These are phyloP conservation scores for Entomortierella chlamydospora DNA, from an alignment of 192 early-diverging fungal genomes.

Conservation along the genomic window DNA sequence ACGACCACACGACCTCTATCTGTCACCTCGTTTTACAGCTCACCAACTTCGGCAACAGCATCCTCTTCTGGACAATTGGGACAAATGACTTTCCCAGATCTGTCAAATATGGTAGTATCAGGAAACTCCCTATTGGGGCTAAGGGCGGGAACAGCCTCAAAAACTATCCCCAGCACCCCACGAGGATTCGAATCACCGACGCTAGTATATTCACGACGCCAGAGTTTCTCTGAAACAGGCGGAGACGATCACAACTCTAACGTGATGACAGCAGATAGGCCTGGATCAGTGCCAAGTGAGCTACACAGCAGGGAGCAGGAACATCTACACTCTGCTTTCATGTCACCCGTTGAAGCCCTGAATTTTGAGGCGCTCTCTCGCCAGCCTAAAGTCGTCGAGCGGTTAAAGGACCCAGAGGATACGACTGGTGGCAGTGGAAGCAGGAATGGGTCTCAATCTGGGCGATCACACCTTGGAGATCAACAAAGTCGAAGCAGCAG, in stretches of 20 bases:
- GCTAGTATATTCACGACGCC: slow-evolving; percentile 28
- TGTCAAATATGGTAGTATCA: slow-evolving; percentile 32
- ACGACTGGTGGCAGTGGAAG: background rate
- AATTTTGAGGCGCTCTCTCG: slow-evolving; percentile 35
- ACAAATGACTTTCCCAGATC: slow-evolving; percentile 36
- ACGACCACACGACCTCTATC: slow-evolving; percentile 27
- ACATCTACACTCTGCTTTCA: slow-evolving; percentile 9
- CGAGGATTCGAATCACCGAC: slow-evolving; percentile 49
- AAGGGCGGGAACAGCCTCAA: slow-evolving; percentile 35
- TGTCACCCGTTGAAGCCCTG: slow-evolving; percentile 35
- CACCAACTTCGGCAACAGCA: slow-evolving; percentile 15
- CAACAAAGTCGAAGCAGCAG: slow-evolving; percentile 13
- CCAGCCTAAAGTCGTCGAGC: slow-evolving; percentile 25
- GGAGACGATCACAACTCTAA: slow-evolving; percentile 8
- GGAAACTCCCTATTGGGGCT: slow-evolving; percentile 41
- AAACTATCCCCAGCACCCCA: slow-evolving; percentile 41
- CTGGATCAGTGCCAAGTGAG: too few relatives aligned
- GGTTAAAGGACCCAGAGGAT: background rate
- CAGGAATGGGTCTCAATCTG: slow-evolving; percentile 12
- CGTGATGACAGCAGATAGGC: background rate
- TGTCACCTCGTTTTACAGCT: slow-evolving; percentile 42
- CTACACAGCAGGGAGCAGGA: background rate
- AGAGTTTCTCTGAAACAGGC: slow-evolving; percentile 37
- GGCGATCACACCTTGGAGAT: background rate
- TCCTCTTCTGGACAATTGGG: slow-evolving; percentile 1